Evolutionary conservation across 192 early-diverging fungal species (phyloP).

Genomic region (Coemansia sp.): DNA sequence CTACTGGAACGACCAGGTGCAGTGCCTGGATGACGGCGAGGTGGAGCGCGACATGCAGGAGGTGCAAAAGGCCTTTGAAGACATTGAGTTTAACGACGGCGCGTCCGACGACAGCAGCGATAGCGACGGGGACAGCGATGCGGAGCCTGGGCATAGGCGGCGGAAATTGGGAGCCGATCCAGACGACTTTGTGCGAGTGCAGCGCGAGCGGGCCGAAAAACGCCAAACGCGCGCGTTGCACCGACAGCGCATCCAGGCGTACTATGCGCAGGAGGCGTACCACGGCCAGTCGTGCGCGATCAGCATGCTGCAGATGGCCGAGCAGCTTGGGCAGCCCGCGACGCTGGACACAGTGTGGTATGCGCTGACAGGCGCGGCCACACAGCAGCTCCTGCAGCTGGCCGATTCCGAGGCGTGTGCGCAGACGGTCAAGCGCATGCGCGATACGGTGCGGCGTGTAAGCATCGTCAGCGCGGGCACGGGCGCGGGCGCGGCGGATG

Average conservation of each 20-base stretch:
- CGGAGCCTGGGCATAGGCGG: constrained; percentile 7
- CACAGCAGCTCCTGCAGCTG: constrained; percentile 72
- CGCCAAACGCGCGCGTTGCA: constrained; percentile 39
- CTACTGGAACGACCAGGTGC: constrained; percentile 70
- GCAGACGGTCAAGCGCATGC: constrained; percentile 57
- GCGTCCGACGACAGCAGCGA: constrained; percentile 10
- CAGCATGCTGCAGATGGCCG: constrained; percentile 67
- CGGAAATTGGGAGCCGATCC: constrained; percentile 19
- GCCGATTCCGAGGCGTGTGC: constrained; percentile 68
- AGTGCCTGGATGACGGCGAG: constrained; percentile 84
- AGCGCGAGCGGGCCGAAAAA: constrained; percentile 22
- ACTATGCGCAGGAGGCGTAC: constrained; percentile 79
- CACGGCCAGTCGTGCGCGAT: constrained; percentile 72
- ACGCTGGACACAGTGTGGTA: constrained; percentile 79
- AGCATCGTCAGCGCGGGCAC: neutral
- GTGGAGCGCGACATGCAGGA: constrained; percentile 64
- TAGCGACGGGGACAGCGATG: constrained; percentile 4
- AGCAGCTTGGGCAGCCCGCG: constrained; percentile 63
- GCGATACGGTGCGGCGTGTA: constrained; percentile 69
- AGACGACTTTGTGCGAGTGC: constrained; percentile 50
- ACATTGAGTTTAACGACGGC: constrained; percentile 34
- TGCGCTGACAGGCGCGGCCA: constrained; percentile 76
- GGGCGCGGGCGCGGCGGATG: neutral
- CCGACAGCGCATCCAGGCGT: constrained; percentile 59
- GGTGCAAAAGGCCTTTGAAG: constrained; percentile 65